phyloP scores from a whole-genome alignment of 371 early-diverging fungal genomes.

The Rhizomucor pusillus region DNA sequence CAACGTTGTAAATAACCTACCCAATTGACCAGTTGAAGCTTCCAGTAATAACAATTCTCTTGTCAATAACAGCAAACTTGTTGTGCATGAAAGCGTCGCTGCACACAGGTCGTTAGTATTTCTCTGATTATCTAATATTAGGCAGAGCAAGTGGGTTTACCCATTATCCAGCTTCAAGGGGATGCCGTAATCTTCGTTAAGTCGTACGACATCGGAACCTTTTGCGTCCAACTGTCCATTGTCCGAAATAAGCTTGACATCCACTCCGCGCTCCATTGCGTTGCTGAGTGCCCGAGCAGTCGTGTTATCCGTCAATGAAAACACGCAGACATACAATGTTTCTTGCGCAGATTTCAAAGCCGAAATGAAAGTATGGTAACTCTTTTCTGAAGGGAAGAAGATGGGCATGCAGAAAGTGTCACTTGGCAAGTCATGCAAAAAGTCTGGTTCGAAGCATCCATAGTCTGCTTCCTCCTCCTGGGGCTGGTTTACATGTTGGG shows the following conservation, averaged over 20 bases:
- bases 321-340: conserved; percentile 54
- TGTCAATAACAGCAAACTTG: conserved; percentile 65
- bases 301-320: conserved; percentile 57
- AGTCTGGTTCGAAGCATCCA: conserved; percentile 15
- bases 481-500: conserved; percentile 4
- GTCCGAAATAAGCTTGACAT: conserved; percentile 58
- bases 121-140: not conserved
- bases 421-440: conserved; percentile 9
- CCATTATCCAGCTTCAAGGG: conserved; percentile 37
- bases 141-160: conserved; percentile 8
- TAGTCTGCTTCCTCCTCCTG: conserved; percentile 13
- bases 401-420: conserved; percentile 49
- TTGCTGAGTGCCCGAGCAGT: conserved; percentile 47
- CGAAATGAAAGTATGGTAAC: conserved; percentile 45
- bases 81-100: conserved; percentile 63
- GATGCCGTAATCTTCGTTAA: conserved; percentile 47
- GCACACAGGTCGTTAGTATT: not conserved
- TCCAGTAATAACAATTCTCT: conserved; percentile 40
- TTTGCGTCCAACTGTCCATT: conserved; percentile 57
- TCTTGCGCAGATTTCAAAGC: conserved; percentile 47
- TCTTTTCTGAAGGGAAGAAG: conserved; percentile 47
- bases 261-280: conserved; percentile 55
- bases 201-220: conserved; percentile 51
- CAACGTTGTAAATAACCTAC: conserved; percentile 33
- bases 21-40: conserved; percentile 50